These are phyloP conservation scores for Crithidia expoeki DNA, from an alignment of 208 protist genomes.

Conservation along the genomic window DNA sequence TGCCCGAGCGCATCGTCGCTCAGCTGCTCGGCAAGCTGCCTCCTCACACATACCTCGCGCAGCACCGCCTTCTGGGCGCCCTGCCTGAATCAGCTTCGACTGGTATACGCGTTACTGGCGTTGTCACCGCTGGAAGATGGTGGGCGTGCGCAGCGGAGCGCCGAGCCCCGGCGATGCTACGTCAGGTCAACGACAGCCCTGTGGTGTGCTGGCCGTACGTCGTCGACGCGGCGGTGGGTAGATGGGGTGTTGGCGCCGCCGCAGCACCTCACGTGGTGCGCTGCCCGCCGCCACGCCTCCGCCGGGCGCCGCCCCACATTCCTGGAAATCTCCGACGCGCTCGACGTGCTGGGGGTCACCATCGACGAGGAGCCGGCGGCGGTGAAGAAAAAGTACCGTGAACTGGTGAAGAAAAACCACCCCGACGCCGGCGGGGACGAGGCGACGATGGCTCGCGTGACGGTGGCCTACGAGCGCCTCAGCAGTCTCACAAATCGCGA, in stretches of 20 bases:
- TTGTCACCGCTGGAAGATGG: not conserved
- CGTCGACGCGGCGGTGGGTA: not conserved
- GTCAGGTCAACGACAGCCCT: too few species aligned
- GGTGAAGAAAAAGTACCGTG: conserved; percentile 73
- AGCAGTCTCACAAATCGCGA: conserved; percentile 54
- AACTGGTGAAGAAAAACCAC: conserved; percentile 74
- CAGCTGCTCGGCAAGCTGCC: not conserved
- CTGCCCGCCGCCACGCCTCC: conserved; percentile 34
- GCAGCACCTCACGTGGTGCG: not conserved
- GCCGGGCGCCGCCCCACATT: conserved; percentile 52
- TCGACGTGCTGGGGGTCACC: conserved; percentile 46
- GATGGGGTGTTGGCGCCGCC: too few species aligned
- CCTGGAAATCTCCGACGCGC: conserved; percentile 54
- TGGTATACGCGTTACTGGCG: not conserved
- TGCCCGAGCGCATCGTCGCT: not conserved
- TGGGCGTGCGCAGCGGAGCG: too few species aligned
- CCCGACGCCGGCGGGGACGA: conserved; percentile 82
- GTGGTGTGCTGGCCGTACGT: too few species aligned
- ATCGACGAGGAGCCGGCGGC: conserved; percentile 44
- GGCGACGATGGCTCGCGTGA: conserved; percentile 72
- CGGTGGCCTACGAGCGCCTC: conserved; percentile 78
- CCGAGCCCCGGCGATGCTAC: too few species aligned
- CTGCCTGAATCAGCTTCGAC: not conserved
- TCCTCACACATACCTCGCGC: not conserved
- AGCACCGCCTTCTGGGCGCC: not conserved